A percentile compares a stretch with the other conserved stretches of the same genome.
phyloP scores from a whole-genome alignment of 2,329 filamentous ascomycete genomes.

The Graphilbum ipis-grandicollis region DNA sequence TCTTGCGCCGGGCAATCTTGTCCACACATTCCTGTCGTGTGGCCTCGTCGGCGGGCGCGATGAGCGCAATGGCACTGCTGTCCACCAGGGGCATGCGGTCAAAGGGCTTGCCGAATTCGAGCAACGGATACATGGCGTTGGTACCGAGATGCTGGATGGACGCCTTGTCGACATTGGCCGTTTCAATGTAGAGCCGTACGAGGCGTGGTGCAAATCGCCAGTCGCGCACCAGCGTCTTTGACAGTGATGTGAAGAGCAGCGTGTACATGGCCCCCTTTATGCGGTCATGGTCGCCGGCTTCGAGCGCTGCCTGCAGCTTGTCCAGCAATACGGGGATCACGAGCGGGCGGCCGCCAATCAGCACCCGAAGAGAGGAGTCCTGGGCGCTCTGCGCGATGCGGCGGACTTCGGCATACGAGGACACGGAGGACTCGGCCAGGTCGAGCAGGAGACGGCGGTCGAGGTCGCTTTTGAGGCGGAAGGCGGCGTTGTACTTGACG shows the following conservation, averaged over 20 bases:
- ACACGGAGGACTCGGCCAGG: constrained; percentile 76
- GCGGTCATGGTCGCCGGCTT: constrained; percentile 65
- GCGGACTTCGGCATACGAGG: constrained; percentile 88
- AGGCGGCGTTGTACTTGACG: constrained; percentile 82
- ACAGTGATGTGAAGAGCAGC: constrained; percentile 70
- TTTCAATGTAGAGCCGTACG: constrained; percentile 77
- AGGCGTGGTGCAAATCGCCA: constrained; percentile 91
- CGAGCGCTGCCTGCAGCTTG: constrained; percentile 61
- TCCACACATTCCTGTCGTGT: constrained; percentile 37
- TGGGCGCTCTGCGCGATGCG: constrained; percentile 80
- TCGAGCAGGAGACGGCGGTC: constrained; percentile 76
- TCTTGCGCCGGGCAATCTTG: constrained; percentile 47
- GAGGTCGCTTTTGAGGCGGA: constrained; percentile 74
- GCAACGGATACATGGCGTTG: constrained; percentile 65
- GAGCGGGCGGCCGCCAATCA: constrained; percentile 73
- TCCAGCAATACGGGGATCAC: constrained; percentile 79
- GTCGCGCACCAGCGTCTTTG: constrained; percentile 75
- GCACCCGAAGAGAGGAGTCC: constrained; percentile 81
- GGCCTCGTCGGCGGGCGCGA: constrained; percentile 37
- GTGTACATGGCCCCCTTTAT: constrained; percentile 95
- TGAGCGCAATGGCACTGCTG: constrained; percentile 47
- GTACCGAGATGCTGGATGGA: constrained; percentile 83
- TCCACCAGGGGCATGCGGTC: constrained; percentile 77
- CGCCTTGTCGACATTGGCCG: constrained; percentile 78
- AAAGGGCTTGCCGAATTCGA: constrained; percentile 81